Conservation (phyloP, 345 rosid species). For the Eucalyptus regnans region DNA sequence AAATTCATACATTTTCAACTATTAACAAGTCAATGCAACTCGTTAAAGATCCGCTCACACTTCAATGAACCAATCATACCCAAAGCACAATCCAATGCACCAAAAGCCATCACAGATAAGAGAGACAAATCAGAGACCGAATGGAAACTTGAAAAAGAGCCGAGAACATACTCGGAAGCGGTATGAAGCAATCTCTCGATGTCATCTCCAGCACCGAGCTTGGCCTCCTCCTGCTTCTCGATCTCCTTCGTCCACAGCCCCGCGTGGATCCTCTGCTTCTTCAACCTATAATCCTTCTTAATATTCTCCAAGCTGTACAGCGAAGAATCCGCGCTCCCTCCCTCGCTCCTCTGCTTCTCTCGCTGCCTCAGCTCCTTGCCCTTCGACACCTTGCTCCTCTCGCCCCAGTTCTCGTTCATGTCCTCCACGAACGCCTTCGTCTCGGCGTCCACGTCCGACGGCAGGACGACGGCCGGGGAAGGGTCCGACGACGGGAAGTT, state of each 20-base stretch:
- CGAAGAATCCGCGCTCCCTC: slow-evolving; percentile 1
- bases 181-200: slow-evolving; percentile 80
- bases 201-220: slow-evolving; percentile 42
- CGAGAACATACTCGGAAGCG: slow-evolving; percentile 57
- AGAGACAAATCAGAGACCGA: neutral
- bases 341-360: slow-evolving; percentile 5
- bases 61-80: neutral
- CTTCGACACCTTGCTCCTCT: slow-evolving; percentile 38
- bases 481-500: slow-evolving; percentile 32
- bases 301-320: slow-evolving; percentile 74
- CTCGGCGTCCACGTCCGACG: slow-evolving; percentile 49
- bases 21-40: neutral
- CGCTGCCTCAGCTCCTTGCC: neutral
- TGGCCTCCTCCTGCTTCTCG: slow-evolving; percentile 76
- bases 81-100: neutral
- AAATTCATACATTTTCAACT: neutral
- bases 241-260: slow-evolving; percentile 90
- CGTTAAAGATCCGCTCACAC: neutral
- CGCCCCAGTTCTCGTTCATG: slow-evolving; percentile 81
- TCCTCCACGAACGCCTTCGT: slow-evolving; percentile 90
- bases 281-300: slow-evolving; percentile 84
- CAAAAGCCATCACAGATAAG: neutral
- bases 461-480: neutral
- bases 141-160: neutral
- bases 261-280: slow-evolving; percentile 87